phyloP scores from a whole-genome alignment of 1,284 basidiomycete species.

The Blastosporella zonata region DNA sequence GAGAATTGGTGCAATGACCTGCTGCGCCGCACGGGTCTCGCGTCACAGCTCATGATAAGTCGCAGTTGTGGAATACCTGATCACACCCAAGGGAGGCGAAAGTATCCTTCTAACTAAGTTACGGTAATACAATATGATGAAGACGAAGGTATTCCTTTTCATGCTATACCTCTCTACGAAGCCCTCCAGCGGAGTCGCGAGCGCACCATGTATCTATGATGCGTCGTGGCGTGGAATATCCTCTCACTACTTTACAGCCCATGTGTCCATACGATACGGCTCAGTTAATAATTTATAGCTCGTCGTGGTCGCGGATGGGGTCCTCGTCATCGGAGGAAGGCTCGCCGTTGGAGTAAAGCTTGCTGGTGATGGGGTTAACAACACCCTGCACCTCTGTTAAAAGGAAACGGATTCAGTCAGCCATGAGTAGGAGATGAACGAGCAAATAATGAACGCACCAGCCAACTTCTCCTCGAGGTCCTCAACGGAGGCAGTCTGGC shows the following conservation, averaged over 20 bases:
- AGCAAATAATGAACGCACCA: constrained; percentile 26
- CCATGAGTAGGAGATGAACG: not conserved
- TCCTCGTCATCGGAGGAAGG: constrained; percentile 49
- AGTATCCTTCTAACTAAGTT: constrained; percentile 17
- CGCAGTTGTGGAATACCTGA: too few species aligned
- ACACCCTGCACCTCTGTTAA: constrained; percentile 63
- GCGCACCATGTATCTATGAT: not conserved
- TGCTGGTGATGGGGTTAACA: constrained; percentile 76
- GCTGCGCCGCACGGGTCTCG: too few species aligned
- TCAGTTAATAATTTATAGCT: constrained; percentile 45
- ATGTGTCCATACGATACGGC: not conserved
- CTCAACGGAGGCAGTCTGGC: constrained; percentile 74
- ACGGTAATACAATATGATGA: constrained; percentile 19
- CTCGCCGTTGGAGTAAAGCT: constrained; percentile 61
- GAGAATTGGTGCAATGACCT: too few species aligned
- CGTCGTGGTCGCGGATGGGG: constrained; percentile 60
- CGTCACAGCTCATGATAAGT: too few species aligned
- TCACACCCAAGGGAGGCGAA: constrained; percentile 4
- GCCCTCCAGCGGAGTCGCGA: constrained; percentile 7
- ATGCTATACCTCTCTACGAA: constrained; percentile 6
- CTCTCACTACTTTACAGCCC: not conserved
- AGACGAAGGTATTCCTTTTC: constrained; percentile 14
- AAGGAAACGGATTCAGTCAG: constrained; percentile 4
- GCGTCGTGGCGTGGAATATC: constrained; percentile 11
- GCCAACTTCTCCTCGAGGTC: constrained; percentile 89